phyloP scores from a whole-genome alignment of 495 filamentous ascomycete species.

The Penicillium dipodomyicola region DNA sequence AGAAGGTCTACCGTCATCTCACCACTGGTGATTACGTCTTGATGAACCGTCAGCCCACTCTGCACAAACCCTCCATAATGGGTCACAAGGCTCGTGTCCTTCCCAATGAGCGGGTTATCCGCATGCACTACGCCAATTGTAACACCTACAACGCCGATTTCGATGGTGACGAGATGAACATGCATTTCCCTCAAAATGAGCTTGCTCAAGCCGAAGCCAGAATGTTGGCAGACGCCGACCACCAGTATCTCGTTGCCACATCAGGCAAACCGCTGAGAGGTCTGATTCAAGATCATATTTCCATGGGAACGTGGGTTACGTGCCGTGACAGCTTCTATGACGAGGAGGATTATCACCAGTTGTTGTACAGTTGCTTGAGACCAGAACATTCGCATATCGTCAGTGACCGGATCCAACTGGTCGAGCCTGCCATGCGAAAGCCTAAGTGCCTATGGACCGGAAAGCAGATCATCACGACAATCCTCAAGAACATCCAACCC shows the following conservation, averaged over 20 bases:
- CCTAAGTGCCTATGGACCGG: constrained; percentile 90
- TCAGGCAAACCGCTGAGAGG: constrained; percentile 93
- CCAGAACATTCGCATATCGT: constrained; percentile 85
- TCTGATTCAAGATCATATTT: constrained; percentile 98
- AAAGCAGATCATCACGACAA: constrained; percentile 92
- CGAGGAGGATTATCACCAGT: constrained; percentile 83
- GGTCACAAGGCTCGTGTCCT: constrained; percentile 90
- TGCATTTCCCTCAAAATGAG: constrained; percentile 99
- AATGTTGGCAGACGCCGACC: constrained; percentile 91
- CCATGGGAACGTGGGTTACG: constrained; percentile 86
- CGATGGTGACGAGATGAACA: constrained; percentile 99
- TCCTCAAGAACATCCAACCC: constrained; percentile 87
- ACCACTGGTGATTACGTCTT: constrained; percentile 94
- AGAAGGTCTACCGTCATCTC: constrained; percentile 95
- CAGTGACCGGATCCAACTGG: constrained; percentile 66
- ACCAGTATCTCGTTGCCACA: constrained; percentile 93
- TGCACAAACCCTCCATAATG: constrained; percentile 99
- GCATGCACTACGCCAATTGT: constrained; percentile 99
- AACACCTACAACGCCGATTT: constrained; percentile 99
- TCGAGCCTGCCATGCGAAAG: constrained; percentile 78
- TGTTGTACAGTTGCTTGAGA: constrained; percentile 83
- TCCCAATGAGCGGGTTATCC: constrained; percentile 91
- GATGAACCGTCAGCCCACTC: constrained; percentile 99
- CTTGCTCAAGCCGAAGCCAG: constrained; percentile 87
- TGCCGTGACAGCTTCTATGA: constrained; percentile 92